Base-by-base conservation (phyloP, 345 rosid genomes). In the Lumnitzera racemosa region DNA sequence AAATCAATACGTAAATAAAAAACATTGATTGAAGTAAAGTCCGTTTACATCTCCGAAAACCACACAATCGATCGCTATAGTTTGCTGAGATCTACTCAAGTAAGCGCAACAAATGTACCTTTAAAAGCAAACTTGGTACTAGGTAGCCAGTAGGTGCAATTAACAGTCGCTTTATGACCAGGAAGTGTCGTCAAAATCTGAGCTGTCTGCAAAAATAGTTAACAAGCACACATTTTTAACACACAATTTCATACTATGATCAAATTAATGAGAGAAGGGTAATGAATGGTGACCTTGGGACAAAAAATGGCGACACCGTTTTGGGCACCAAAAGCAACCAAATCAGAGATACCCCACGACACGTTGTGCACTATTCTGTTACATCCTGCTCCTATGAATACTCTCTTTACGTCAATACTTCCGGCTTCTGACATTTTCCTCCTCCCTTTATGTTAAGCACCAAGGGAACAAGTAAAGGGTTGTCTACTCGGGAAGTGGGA, bases 71-170 rank as follows among this genome's bases (percentile, higher is more conserved):
- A 25, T 41, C 13, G 13, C 6, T 27, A 56, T 20, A 53, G 31
- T 27, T 25, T 54, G 46, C 23, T 0, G 46, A 41, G 11, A 41
- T 15, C 27, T 7, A 43, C 16, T 46, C 46, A 51, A 54, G 36
- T 24, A 24, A 24, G 55, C 41, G 47, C 54, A 57, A 36, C 54
- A 50, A 43, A 51, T 3, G 63, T 64, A 89, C 98, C 94, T 89
- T 61, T 83, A 66, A 79, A 89, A 24, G 94, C 83, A 72, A 85
- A 92, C 57, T 87, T 92, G 72, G 31, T 67, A 59, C 77, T 77
- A 3, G 94, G 96, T 56, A 92, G 83, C 96, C 98, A 92, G 55
- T 83, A 85, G 55, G 96, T 89, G 73, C 96, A 92, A 70, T 85
- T 92, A 31, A 89, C 90, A 59, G 87, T 46, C 47, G 94, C 91